Evolutionary conservation across 1,284 basidiomycete genomes (phyloP), one percentile per base, ranked within the genome.

Genomic region (Naganishia albida): DNA sequence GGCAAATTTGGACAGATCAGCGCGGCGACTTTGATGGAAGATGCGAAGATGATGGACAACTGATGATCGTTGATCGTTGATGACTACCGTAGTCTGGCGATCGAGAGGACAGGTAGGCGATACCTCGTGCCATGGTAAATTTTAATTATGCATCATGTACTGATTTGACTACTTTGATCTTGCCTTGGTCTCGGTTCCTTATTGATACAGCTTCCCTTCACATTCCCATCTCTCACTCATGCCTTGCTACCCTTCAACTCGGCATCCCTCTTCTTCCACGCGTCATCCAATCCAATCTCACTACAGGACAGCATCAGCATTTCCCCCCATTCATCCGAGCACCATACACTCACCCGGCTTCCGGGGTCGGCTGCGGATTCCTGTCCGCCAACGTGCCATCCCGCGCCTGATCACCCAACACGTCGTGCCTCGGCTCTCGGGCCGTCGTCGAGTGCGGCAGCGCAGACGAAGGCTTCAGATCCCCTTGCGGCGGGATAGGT

Each of bases 401-500:
- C 60, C 68, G 64, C 1, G 74, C 76, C 20, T 65, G 65, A 67
- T 74, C 25, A 25, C 66, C 67, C 53, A 74, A 49, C 15, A 69
- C 69, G n/a, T 71, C 67, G 49, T 77, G 73, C 23, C 73, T 72
- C 15, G 76, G 73, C 55, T 71, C 74, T 20, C 63, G 63, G 2
- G 73, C 71, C 3, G 73, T 74, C 18, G 71, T 72, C 2, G 73
- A 74, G 48, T 69, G 65, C 6, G 66, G 52, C 12, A 68, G 23
- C 51, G 75, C 64, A 30, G 70, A 70, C 1, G 72, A 70, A 0
- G 76, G 73, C 0, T 34, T 71, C 40, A 68, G 46, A 28, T 70
- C 65, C 1, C 42, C 63, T 62, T 30, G 68, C 50, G 42, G 59
- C 12, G 46, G 66, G 64, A 40, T 67, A 54, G 39, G 72, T 69